Evolutionary conservation across 73 alveolate genomes (phyloP).

Genomic region (Stentor roeselii): DNA sequence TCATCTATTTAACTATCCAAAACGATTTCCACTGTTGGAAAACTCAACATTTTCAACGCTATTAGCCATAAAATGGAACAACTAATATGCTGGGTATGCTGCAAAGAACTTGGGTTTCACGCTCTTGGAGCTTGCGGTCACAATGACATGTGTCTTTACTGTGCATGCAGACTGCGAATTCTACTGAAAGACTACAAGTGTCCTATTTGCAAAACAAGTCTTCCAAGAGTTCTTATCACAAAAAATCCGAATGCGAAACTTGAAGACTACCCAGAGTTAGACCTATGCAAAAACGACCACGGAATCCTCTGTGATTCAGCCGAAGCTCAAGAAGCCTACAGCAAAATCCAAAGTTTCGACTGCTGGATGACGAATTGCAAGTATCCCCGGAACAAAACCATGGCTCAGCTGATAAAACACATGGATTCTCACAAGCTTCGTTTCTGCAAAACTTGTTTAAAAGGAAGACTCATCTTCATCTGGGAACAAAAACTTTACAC

Average conservation of each 20-base stretch:
- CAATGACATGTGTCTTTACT: constrained; percentile 28
- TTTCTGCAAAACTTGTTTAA: constrained; percentile 24
- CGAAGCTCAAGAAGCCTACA: constrained; percentile 10
- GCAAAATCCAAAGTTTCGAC: neutral
- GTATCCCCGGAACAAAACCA: neutral
- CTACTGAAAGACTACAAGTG: constrained; percentile 23
- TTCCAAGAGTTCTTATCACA: constrained; percentile 2
- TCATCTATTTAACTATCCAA: too few relatives aligned
- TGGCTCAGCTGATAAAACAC: constrained; percentile 20
- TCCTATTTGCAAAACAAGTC: constrained; percentile 22
- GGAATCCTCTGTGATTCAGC: constrained; percentile 21
- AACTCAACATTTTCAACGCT: too few relatives aligned
- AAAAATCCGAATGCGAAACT: constrained; percentile 21
- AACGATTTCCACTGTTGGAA: too few relatives aligned
- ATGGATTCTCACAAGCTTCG: constrained; percentile 16
- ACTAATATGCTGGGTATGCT: constrained; percentile 13
- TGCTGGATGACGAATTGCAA: constrained; percentile 20
- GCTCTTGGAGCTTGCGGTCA: constrained; percentile 29
- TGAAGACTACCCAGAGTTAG: constrained; percentile 25
- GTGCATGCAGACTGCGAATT: constrained; percentile 19
- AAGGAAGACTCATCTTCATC: constrained; percentile 8
- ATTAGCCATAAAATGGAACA: constrained; percentile 13
- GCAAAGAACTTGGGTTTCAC: constrained; percentile 21
- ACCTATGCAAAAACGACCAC: neutral
- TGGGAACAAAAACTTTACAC: constrained; percentile 22